These are phyloP conservation scores for Eimeria sp. DNA, from an alignment of 169 alveolate genomes.

Conservation along the genomic window DNA sequence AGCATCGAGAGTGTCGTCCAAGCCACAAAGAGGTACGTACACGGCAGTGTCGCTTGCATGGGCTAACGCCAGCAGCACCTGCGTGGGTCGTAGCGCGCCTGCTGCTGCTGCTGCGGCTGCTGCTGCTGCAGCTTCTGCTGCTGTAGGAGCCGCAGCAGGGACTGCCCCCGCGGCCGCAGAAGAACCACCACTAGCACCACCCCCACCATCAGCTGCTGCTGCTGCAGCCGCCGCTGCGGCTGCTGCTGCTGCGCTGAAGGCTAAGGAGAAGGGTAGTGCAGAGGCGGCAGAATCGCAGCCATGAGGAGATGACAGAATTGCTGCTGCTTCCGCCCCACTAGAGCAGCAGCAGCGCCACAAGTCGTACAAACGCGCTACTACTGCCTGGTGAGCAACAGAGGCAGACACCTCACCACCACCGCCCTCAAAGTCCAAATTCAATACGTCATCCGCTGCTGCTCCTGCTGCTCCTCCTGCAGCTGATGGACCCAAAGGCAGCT, in stretches of 20 bases:
- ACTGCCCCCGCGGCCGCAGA: neutral
- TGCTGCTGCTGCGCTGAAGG: neutral
- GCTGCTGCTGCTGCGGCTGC: constrained; percentile 20
- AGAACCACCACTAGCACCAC: neutral
- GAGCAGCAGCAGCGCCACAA: constrained; percentile 75
- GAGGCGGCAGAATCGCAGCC: neutral
- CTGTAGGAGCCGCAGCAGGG: neutral
- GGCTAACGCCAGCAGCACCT: constrained; percentile 20
- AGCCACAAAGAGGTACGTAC: neutral
- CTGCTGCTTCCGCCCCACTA: constrained; percentile 40
- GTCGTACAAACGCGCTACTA: constrained; percentile 46
- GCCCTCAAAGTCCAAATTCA: neutral
- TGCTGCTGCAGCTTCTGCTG: constrained; percentile 26
- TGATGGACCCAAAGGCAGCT: neutral
- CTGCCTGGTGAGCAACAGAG: constrained; percentile 47
- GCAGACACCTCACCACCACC: neutral
- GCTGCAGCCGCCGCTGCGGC: constrained; percentile 5
- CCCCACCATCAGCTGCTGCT: neutral
- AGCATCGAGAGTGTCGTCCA: constrained; percentile 51
- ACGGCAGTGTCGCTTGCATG: neutral
- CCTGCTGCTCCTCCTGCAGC: neutral
- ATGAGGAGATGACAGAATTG: neutral
- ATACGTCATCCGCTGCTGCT: neutral
- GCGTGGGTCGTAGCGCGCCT: neutral
- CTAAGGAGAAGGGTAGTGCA: neutral